Conservation (phyloP, 495 filamentous ascomycete species). For the Penicillium simplicissimum region DNA sequence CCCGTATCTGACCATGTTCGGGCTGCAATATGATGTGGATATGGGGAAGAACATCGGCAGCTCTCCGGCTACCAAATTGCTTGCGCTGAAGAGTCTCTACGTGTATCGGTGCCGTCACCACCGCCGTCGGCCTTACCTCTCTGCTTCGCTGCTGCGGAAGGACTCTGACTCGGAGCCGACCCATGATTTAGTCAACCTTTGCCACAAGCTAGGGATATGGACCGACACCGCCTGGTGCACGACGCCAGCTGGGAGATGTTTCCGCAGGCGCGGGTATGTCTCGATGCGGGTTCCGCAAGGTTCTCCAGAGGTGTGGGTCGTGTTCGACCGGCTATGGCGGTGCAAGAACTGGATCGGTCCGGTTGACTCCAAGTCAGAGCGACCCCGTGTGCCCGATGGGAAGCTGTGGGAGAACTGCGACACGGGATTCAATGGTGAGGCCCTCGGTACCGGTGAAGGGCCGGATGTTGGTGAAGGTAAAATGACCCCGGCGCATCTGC, state of each 20-base stretch:
- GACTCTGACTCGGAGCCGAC: constrained; percentile 65
- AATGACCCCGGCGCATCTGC: constrained; percentile 53
- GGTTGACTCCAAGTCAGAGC: constrained; percentile 21
- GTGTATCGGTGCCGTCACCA: constrained; percentile 63
- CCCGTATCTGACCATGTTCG: constrained; percentile 55
- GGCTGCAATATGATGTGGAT: constrained; percentile 46
- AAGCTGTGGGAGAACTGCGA: constrained; percentile 62
- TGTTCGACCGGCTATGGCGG: constrained; percentile 62
- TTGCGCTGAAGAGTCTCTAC: constrained; percentile 61
- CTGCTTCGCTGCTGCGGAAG: constrained; percentile 53
- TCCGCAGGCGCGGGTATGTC: constrained; percentile 58
- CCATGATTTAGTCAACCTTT: constrained; percentile 62
- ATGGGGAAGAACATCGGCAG: constrained; percentile 39
- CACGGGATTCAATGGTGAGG: constrained; percentile 55
- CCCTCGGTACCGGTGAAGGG: constrained; percentile 49
- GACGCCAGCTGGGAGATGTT: constrained; percentile 59
- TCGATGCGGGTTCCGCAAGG: constrained; percentile 53
- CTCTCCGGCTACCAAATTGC: constrained; percentile 36
- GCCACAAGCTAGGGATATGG: constrained; percentile 61
- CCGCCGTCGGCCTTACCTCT: constrained; percentile 58
- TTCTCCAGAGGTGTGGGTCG: constrained; percentile 61
- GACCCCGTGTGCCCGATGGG: constrained; percentile 39
- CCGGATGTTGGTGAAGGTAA: constrained; percentile 54
- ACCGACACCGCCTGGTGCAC: constrained; percentile 67
- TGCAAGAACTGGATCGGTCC: constrained; percentile 60